Conservation (phyloP, 208 protist genomes). For the Spongospora subterranea region DNA sequence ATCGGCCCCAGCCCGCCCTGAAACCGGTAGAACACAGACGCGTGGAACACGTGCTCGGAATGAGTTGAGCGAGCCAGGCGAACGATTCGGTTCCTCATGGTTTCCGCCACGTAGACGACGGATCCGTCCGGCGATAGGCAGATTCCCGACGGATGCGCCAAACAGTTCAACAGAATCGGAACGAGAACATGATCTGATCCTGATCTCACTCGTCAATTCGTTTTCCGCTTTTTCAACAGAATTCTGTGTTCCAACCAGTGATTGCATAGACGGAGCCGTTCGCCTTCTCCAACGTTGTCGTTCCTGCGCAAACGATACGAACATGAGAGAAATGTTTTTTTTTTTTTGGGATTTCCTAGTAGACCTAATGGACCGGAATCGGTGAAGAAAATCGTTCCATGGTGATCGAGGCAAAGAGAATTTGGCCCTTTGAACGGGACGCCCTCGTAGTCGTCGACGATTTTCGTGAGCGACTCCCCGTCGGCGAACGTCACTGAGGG, state of each 20-base stretch:
- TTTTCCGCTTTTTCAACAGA: neutral
- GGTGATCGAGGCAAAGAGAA: neutral
- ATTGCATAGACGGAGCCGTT: constrained; percentile 25
- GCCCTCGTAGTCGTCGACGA: constrained; percentile 35
- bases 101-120: constrained; percentile 26
- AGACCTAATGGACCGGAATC: constrained; percentile 1
- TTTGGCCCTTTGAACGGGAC: constrained; percentile 9
- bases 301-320: neutral
- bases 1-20: constrained; percentile 5
- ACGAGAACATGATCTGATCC: constrained; percentile 17
- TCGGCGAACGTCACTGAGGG: constrained; percentile 30
- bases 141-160: constrained; percentile 34
- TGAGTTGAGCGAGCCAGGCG: neutral
- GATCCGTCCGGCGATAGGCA: constrained; percentile 2
- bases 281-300: neutral
- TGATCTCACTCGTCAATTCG: neutral
- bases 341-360: neutral
- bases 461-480: neutral
- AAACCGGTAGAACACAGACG: constrained; percentile 45
- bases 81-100: neutral
- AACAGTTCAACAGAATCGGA: constrained; percentile 12
- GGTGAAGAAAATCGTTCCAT: constrained; percentile 49
- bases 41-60: constrained; percentile 32
- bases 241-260: neutral
- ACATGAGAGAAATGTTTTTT: neutral